Conservation (phyloP, 257 asterid species). For the Ballota nigra region DNA sequence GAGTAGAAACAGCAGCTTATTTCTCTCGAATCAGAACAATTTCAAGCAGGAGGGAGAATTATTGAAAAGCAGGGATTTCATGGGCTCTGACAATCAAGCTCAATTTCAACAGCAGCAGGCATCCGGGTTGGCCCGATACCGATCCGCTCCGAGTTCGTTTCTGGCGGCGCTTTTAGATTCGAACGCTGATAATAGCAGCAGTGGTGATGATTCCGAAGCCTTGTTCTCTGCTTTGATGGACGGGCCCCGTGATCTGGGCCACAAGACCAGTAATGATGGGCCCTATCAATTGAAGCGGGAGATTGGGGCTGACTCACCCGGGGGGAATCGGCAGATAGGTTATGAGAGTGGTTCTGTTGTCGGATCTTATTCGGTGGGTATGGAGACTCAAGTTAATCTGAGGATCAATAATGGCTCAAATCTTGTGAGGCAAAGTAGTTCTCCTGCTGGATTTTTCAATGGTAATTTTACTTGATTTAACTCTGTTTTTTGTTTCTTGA, state of each 20-base stretch:
- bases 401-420: constrained; percentile 29
- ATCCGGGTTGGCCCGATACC: constrained; percentile 54
- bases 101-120: constrained; percentile 31
- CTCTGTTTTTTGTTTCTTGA: background rate
- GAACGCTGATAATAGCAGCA: constrained; percentile 33
- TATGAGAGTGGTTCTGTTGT: constrained; percentile 49
- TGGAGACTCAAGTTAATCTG: constrained; percentile 40
- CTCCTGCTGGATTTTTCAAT: constrained; percentile 83
- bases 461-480: constrained; percentile 38
- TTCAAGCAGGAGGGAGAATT: constrained; percentile 40
- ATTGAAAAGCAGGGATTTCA: constrained; percentile 22
- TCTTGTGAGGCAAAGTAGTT: constrained; percentile 78
- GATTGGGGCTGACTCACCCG: constrained; percentile 33
- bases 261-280: constrained; percentile 11
- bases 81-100: constrained; percentile 36
- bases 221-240: constrained; percentile 51
- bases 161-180: constrained; percentile 53
- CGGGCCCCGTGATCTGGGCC: constrained; percentile 37
- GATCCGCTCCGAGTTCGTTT: constrained; percentile 85
- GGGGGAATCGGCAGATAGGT: constrained; percentile 32
- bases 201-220: constrained; percentile 67
- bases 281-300: constrained; percentile 51
- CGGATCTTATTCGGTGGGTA: constrained; percentile 56
- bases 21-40: constrained; percentile 24
- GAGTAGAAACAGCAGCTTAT: constrained; percentile 26